phyloP scores from a whole-genome alignment of 768 basidiomycete species.

The Phaffia tasmanica region DNA sequence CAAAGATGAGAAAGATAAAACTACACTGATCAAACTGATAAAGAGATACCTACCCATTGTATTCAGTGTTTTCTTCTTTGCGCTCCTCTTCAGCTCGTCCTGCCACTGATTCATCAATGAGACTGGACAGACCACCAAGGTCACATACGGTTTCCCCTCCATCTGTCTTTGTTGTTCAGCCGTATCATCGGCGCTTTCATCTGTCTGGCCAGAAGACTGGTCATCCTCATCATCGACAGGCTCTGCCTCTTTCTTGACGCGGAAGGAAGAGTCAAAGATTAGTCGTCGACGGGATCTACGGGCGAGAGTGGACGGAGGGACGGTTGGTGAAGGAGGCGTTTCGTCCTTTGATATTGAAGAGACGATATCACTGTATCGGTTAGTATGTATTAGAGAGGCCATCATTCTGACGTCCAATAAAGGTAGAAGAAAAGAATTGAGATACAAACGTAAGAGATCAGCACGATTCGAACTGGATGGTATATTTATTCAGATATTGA shows the following conservation, averaged over 20 bases:
- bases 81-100: constrained; percentile 79
- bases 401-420: constrained; percentile 47
- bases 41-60: constrained; percentile 31
- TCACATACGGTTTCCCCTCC: constrained; percentile 43
- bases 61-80: constrained; percentile 55
- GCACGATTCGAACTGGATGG: background rate
- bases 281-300: constrained; percentile 48
- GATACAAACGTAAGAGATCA: background rate
- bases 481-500: too few species aligned
- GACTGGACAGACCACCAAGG: constrained; percentile 83
- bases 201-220: background rate
- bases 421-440: background rate
- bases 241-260: constrained; percentile 36
- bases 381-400: constrained; percentile 75
- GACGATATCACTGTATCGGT: constrained; percentile 39
- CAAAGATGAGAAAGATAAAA: background rate
- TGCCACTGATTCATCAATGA: constrained; percentile 86
- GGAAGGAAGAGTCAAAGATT: constrained; percentile 55
- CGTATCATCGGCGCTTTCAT: background rate
- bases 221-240: constrained; percentile 10
- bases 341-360: background rate
- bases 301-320: constrained; percentile 33
- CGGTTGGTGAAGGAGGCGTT: background rate
- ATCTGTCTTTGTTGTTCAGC: too few species aligned
- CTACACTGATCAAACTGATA: background rate